phyloP scores from a whole-genome alignment of 1,139 yeast species.

The Magnusiomyces ingens region DNA sequence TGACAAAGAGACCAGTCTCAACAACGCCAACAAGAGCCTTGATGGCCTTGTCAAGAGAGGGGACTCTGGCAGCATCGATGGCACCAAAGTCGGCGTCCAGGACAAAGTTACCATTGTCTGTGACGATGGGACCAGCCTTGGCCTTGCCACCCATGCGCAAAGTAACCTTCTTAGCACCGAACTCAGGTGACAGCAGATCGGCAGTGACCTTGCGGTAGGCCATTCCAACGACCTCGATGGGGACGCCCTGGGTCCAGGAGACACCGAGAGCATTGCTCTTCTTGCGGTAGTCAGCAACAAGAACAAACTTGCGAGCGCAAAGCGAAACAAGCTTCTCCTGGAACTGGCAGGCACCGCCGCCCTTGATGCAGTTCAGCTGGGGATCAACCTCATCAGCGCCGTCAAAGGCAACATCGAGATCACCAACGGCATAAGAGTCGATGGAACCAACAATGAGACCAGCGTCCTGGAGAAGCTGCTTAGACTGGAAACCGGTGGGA shows the following conservation, averaged over 20 bases:
- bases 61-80: conserved; percentile 50
- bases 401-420: conserved; percentile 87
- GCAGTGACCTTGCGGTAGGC: conserved; percentile 70
- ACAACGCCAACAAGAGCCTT: conserved; percentile 87
- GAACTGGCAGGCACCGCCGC: conserved; percentile 97
- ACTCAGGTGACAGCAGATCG: conserved; percentile 41
- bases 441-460: conserved; percentile 73
- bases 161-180: conserved; percentile 61
- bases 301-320: conserved; percentile 66
- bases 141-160: conserved; percentile 85
- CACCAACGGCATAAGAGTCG: conserved; percentile 61
- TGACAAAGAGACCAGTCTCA: conserved; percentile 86
- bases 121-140: conserved; percentile 97
- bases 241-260: conserved; percentile 85
- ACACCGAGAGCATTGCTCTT: conserved; percentile 61
- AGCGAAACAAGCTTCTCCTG: conserved; percentile 93
- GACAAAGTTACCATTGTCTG: conserved; percentile 91
- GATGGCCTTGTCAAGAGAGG: conserved; percentile 53
- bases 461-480: conserved; percentile 73
- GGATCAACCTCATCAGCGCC: conserved; percentile 97
- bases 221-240: conserved; percentile 90
- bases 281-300: conserved; percentile 93
- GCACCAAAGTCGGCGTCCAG: conserved; percentile 91
- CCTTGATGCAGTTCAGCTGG: conserved; percentile 79
- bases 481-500: conserved; percentile 96